Percentiles rank a stretch among this genome's conserved stretches.
phyloP scores from a whole-genome alignment of 257 asterid species.

The Penstemon barbatus region DNA sequence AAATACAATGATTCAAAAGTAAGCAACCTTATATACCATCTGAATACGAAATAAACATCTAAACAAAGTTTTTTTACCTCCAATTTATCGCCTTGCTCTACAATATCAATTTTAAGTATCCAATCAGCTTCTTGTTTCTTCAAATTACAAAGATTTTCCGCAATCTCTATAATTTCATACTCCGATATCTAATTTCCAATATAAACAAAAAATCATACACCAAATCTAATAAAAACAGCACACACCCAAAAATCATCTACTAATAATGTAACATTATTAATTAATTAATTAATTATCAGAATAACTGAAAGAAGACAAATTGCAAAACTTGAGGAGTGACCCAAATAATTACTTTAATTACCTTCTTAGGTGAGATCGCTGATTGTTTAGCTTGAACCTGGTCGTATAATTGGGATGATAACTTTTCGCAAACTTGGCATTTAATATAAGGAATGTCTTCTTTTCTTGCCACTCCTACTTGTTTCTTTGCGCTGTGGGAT shows the following conservation, averaged over 20 bases:
- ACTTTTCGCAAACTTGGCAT: constrained; percentile 77
- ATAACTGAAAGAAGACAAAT: background rate
- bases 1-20: constrained; percentile 23
- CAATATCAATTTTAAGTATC: constrained; percentile 94
- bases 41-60: constrained; percentile 8
- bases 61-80: constrained; percentile 50
- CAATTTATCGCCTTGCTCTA: constrained; percentile 75
- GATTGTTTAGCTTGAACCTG: constrained; percentile 74
- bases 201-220: too few species aligned
- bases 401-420: constrained; percentile 60
- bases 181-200: constrained; percentile 42
- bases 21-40: constrained; percentile 26
- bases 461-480: constrained; percentile 70
- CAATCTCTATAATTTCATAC: constrained; percentile 81
- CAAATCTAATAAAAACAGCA: too few species aligned
- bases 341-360: constrained; percentile 30
- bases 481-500: constrained; percentile 64
- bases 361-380: constrained; percentile 77
- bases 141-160: constrained; percentile 93
- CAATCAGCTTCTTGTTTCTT: constrained; percentile 98
- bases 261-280: constrained; percentile 25
- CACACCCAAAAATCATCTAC: constrained; percentile 32
- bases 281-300: background rate
- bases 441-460: constrained; percentile 85
- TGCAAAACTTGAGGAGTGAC: background rate